Base-by-base conservation (phyloP, 805 yeast species). In the Schwanniomyces occidentalis region DNA sequence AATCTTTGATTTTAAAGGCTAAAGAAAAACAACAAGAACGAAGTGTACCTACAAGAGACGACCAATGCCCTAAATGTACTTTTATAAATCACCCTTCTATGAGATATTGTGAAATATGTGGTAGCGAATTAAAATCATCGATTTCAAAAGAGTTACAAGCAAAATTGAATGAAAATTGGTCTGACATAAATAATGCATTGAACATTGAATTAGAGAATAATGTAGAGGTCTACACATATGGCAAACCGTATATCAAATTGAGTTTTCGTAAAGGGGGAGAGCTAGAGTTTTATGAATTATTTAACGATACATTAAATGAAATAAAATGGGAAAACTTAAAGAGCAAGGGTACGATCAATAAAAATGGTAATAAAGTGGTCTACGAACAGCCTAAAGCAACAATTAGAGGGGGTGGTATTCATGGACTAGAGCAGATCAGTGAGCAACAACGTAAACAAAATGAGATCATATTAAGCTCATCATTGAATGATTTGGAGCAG, bases 101-200 rank as follows among this genome's bases (percentile, higher is more conserved):
- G 69, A 59, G 69, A 23, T 71, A 69, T 42, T 91, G 99, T 58
- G 99, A 91, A 57, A 73, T 93, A 52, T 91, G 98, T 62, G 96
- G 96, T 0, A 67, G 82, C 0, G 65, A 66, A 32, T 39, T 56
- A 16, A 39, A 36, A 14, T 35, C 51, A 2, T 24, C 29, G 9
- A 12, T 41, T 10, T 42, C 49, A 7, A 24, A 27, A 10, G 41
- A 39, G 14, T 29, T 49, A 13, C 33, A 24, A 30, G 25, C 28
- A 5, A 38, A 29, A 15, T 20, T 23, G 12, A 13, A 26, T 15
- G 32, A 13, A 25, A 24, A 24, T 6, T 13, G 18, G 20, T 30
- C 26, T n/a, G 29, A 28, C 8, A 48, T 42, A 5, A 30, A 14
- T 8, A 39, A 37, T 15, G 37, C 40, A 2, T 24, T 54, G 14